phyloP scores from a whole-genome alignment of 306 rosid genomes.

The Aeschynomene evenia region DNA sequence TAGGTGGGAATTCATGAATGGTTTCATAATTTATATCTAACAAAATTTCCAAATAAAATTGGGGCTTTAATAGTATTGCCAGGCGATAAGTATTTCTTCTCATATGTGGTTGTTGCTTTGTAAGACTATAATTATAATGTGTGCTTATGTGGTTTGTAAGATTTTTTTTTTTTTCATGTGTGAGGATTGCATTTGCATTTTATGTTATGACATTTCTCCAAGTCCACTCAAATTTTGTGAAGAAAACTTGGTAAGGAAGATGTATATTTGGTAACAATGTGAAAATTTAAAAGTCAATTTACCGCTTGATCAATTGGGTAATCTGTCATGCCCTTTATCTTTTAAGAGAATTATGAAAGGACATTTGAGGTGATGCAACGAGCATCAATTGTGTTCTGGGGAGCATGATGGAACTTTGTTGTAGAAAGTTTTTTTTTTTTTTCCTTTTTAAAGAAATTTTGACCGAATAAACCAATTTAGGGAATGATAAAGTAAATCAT shows the following conservation, averaged over 20 bases:
- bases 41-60: not conserved
- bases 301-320: not conserved
- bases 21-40: not conserved
- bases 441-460: not conserved
- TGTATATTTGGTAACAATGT: not conserved
- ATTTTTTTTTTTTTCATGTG: not conserved
- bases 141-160: too few relatives aligned
- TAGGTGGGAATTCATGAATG: slow-evolving; percentile 12
- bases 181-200: not conserved
- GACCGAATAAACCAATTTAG: not conserved
- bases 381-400: not conserved
- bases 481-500: not conserved
- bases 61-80: slow-evolving; percentile 17
- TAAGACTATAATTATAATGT: not conserved
- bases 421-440: not conserved
- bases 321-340: slow-evolving; percentile 3
- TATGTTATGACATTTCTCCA: not conserved
- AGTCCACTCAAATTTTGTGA: not conserved
- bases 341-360: not conserved
- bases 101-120: not conserved
- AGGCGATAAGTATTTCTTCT: not conserved
- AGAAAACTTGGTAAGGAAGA: not conserved
- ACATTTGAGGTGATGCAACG: slow-evolving; percentile 5
- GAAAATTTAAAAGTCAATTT: not conserved
- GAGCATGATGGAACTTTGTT: slow-evolving; percentile 13